Base-by-base conservation (phyloP, 495 filamentous ascomycete species). In the Podospora fimiseda region DNA sequence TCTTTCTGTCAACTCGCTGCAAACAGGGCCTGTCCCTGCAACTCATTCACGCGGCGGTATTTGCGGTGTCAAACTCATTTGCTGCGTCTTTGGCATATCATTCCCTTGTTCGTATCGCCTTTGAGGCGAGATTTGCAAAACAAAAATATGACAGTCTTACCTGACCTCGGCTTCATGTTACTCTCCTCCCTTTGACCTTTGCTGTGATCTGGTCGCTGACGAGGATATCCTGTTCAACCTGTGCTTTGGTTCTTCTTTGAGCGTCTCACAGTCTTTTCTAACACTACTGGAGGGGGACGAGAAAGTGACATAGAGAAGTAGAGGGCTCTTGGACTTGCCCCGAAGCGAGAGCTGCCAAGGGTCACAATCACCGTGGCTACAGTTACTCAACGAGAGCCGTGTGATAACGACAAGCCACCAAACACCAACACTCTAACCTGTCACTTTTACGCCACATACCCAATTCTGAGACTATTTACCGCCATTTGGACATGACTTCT, bases 41-140 rank as follows among this genome's bases (percentile, higher is more conserved):
- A 67, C 67, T 68, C 39, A 22, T 52, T 59, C 57, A 60, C 61
- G 53, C 43, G 51, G 56, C 52, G 65, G 60, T 68, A 72, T 73
- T 75, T 76, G 70, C 71, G 69, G 59, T 71, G 64, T 66, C 71
- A 74, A 76, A 76, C 71, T 71, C 64, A 65, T 66, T 70, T 71
- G 67, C 61, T 71, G 56, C 67, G 67, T 60, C 57, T 60, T 60
- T 62, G 59, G 62, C 60, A 66, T 57, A 68, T 56, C 62, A 56
- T 27, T 15, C 33, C 9, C 22, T 22, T 16, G 44, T 33, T 18
- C 3, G 15, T 30, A n/a, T 33, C 44, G 21, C n/a, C 44, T 24
- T 47, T 47, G 22, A 47, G n/a, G 43, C 16, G n/a, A 8, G n/a
- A 8, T 37, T 8, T n/a, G 39, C 16, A n/a, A 18, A 14, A n/a